Evolutionary conservation across 768 basidiomycete genomes (phyloP), one percentile per base, ranked within the genome.

Genomic region (Termitomyces eurrhizus): DNA sequence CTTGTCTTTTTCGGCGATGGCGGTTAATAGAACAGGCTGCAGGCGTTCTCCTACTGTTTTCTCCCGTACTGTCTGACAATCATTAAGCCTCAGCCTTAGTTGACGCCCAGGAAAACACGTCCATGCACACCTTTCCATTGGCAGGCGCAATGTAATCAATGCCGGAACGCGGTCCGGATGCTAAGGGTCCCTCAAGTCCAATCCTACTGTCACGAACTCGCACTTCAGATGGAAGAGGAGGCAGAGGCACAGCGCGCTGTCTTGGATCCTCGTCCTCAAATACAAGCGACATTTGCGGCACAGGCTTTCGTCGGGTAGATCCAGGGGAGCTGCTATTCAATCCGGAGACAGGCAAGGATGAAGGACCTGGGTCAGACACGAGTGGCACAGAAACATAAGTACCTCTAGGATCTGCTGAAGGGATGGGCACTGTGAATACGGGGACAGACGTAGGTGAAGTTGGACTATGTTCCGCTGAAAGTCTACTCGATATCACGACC

Each of bases 31-130:
- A 0, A 86, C 89, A 4, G 84, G 83, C 18, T 74, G 46, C 4
- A 90, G 69, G 4, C 88, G 80, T 55, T 86, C 81, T 9, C 75
- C 75, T 0, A 86, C 69, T 0, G 80, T 82, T 58, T 65, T 75
- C 33, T 70, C 73, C 29, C 65, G 65, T 51, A 61, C 39, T 36
- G 62, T 44, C 66, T 66, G 56, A 45, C 14, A 7, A 14, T 54
- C 12, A 37, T 56, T 61, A 56, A 55, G 35, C 33, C 41, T 18
- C 52, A 21, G 58, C 21, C 24, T 35, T 9, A 26, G 35, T 21
- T 24, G 39, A 14, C 36, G 16, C 14, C 21, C 3, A 14, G 48
- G 29, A 8, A 35, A 51, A 14, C 13, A 44, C 59, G 48, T 56
- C 60, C 16, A 13, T 11, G 48, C 65, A 50, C 41, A 70, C 71